Evolutionary conservation across 495 filamentous ascomycete genomes (phyloP), one percentile per base, ranked within the genome.

Genomic region (Xylaria acuta): DNA sequence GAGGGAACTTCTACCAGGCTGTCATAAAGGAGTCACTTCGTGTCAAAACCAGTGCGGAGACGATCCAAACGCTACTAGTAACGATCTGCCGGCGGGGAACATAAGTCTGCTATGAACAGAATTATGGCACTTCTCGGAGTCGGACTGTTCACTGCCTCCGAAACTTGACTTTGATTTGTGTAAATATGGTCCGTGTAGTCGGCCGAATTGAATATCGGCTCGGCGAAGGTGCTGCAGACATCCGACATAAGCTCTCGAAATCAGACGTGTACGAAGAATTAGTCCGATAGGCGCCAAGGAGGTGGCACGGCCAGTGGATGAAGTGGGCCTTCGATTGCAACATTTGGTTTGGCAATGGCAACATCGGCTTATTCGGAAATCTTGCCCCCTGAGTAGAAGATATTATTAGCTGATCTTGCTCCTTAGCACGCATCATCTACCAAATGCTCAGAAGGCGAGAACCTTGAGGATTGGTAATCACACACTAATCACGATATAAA

Each of bases 321-420:
- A 54, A 36, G 65, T 67, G 65, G 49, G 36, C 65, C 65, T 7
- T 11, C 47, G 65, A 67, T 67, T 25, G 65, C 65, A 67, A 67
- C 47, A 56, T 56, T 22, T 38, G 22, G 65, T 56, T 67, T 67
- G 25, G 65, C n/a, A 27, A 67, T 56, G 30, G 36, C 12, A 67
- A 67, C 65, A 56, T 56, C 49, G 49, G 49, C 32, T 20, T 56
- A 2, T 16, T 67, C 49, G 65, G 43, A 43, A 30, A 30, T 41
- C 25, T 34, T n/a, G 1, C 25, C 1, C 65, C 16, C 65, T 49
- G 45, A 53, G 9, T 1, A 34, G 30, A n/a, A 34, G 30, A 36
- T 25, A 22, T 5, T 4, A 30, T 27, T 32, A 6, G 12, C 45
- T 67, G 12, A 14, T n/a, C 9, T 11, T 25, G 27, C 32, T 16